Percentiles rank a stretch among this genome's conserved stretches.
These are phyloP conservation scores for Angomonas desouzai DNA, from an alignment of 208 protist species.

Conservation along the genomic window DNA sequence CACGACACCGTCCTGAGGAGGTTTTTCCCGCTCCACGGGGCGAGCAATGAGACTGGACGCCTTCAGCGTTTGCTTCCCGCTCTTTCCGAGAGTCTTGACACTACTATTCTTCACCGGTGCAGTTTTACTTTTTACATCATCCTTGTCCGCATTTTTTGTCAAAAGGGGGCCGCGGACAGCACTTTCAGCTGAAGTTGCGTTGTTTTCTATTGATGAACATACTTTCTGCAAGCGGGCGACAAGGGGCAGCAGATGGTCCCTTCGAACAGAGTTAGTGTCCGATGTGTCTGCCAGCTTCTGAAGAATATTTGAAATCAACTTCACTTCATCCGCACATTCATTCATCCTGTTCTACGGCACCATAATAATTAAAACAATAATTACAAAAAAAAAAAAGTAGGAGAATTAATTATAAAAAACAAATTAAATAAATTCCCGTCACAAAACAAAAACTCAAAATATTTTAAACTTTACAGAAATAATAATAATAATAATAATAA, in stretches of 20 bases:
- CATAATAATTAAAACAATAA: constrained; percentile 2
- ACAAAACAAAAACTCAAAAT: constrained; percentile 16
- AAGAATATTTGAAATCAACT: constrained; percentile 58
- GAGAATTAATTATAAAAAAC: too few relatives aligned
- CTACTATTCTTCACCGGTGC: background rate
- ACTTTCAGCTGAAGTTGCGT: background rate
- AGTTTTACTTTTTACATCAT: background rate
- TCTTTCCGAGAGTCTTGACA: background rate
- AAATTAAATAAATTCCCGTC: too few relatives aligned
- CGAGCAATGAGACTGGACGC: constrained; percentile 38
- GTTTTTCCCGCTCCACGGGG: constrained; percentile 32
- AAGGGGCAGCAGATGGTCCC: constrained; percentile 39
- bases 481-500: too few relatives aligned
- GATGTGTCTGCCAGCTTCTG: constrained; percentile 30
- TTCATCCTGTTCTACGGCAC: constrained; percentile 16
- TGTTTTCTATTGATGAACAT: constrained; percentile 6
- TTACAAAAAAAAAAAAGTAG: constrained; percentile 16
- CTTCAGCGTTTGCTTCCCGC: constrained; percentile 20
- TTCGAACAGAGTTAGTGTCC: constrained; percentile 23
- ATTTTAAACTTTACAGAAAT: constrained; percentile 6
- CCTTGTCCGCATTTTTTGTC: background rate
- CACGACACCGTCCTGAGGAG: constrained; percentile 23
- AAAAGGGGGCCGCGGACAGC: background rate
- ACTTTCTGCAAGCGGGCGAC: constrained; percentile 29
- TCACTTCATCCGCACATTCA: constrained; percentile 32